Evolutionary conservation across 2,329 filamentous ascomycete genomes (phyloP).

Genomic region (Fusarium tupiense): DNA sequence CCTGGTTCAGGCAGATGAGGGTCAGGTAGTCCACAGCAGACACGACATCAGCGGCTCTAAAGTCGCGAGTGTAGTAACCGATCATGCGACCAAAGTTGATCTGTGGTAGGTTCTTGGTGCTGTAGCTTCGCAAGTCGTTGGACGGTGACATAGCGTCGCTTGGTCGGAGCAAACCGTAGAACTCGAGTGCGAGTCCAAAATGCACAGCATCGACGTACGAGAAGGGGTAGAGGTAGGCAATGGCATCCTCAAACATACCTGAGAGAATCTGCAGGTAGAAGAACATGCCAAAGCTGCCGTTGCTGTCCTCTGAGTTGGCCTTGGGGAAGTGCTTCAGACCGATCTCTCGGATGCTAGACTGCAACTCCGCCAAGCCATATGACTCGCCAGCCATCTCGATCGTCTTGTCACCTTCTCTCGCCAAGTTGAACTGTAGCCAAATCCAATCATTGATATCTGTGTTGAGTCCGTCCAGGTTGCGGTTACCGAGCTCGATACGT

Average conservation of each 20-base stretch:
- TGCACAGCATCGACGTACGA: slow-evolving; percentile 94
- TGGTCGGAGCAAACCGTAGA: slow-evolving; percentile 88
- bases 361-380: slow-evolving; percentile 74
- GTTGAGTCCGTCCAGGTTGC: slow-evolving; percentile 70
- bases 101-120: slow-evolving; percentile 76
- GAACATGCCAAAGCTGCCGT: slow-evolving; percentile 85
- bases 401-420: slow-evolving; percentile 70
- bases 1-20: slow-evolving; percentile 90
- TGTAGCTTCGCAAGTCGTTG: slow-evolving; percentile 74
- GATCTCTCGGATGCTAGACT: slow-evolving; percentile 85
- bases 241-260: slow-evolving; percentile 93
- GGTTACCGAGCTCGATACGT: slow-evolving; percentile 73
- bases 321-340: slow-evolving; percentile 91
- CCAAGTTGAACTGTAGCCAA: slow-evolving; percentile 77
- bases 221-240: slow-evolving; percentile 91
- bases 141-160: slow-evolving; percentile 80
- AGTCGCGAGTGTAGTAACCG: slow-evolving; percentile 95
- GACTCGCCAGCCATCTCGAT: slow-evolving; percentile 73
- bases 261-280: slow-evolving; percentile 92
- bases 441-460: slow-evolving; percentile 76
- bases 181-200: slow-evolving; percentile 88
- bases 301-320: slow-evolving; percentile 76
- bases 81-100: slow-evolving; percentile 95
- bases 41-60: slow-evolving; percentile 88
- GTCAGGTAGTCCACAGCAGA: slow-evolving; percentile 94